Evolutionary conservation across 75 land plant species (phyloP).

Genomic region (Isoetes taiwanensis): DNA sequence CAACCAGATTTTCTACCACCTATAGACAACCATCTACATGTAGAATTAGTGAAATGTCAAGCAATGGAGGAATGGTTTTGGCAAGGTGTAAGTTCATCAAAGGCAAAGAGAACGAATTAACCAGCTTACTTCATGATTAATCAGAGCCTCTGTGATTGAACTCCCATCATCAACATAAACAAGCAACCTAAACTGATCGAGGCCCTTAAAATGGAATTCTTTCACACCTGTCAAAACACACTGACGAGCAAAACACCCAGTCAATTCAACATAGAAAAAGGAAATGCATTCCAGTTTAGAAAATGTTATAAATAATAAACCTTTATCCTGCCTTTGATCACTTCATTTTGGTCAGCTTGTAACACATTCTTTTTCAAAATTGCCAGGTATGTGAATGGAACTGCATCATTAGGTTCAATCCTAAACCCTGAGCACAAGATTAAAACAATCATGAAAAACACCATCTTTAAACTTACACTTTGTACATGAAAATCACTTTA

Average conservation of each 20-base stretch:
- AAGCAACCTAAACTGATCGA: constrained; percentile 39
- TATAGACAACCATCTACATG: constrained; percentile 4
- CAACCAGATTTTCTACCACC: constrained; percentile 53
- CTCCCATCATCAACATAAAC: constrained; percentile 93
- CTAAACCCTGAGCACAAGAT: no score
- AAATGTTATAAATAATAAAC: no score
- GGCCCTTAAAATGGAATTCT: constrained; percentile 50
- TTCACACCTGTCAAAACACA: constrained; percentile 83
- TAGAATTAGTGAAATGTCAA: background rate
- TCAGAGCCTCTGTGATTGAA: constrained; percentile 51
- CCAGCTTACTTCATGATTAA: constrained; percentile 56
- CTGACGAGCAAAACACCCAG: no score
- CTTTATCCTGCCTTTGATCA: background rate
- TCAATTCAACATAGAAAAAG: no score
- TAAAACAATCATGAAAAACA: no score
- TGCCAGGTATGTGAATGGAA: background rate
- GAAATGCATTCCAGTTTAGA: no score
- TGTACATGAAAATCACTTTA: no score
- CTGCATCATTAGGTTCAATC: background rate
- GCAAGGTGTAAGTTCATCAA: background rate
- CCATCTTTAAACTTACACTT: no score
- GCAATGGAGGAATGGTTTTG: background rate
- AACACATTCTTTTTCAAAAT: background rate
- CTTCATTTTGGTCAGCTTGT: background rate
- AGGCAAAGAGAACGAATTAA: background rate